Base-by-base conservation (phyloP, 768 basidiomycete genomes). In the Russula griseocarnosa region DNA sequence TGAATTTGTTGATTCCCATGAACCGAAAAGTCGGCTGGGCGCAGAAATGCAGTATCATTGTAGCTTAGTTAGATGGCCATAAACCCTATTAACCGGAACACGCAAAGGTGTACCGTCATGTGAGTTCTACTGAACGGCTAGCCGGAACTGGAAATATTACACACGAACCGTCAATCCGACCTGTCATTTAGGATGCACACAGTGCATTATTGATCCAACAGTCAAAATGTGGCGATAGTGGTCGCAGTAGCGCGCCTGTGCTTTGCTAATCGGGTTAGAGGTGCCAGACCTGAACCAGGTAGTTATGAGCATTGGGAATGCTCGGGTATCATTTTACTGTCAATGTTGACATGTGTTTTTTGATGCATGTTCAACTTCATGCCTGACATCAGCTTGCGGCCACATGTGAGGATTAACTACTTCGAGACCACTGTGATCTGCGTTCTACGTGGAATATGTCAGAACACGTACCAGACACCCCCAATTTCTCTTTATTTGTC, bases 101-200 rank as follows among this genome's bases (percentile, higher is more conserved):
- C 3, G 13, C 36, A 13, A 36, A 11, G 9, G 8, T 30, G 18
- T 20, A 5, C n/a, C 30, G 13, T 30, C 20, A 57, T 28, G 18
- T 22, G 26, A n/a, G 34, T n/a, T 34, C 32, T 13, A 50, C 32
- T 7, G 18, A 3, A 11, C n/a, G 10, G 36, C 26, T n/a, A 20
- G 42, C 60, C 44, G 5, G 34, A 61, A 40, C 60, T 10, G 60
- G 60, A 46, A 24, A 54, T 61, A 61, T 54, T 61, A 7, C 16
- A 24, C 11, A n/a, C 18, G 59, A 42, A 32, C 57, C 47, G 26
- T 13, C 13, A 10, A 22, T 5, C 20, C 7, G 50, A 14, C 53
- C 54, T 38, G n/a, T 34, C 34, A n/a, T 18, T 7, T 40, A 11
- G 32, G 57, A 13, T 38, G 47, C 20, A 14, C 8, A 5, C 2